A percentile compares a stretch with the other conserved stretches of the same genome.
Evolutionary conservation across 306 rosid species (phyloP).

Genomic region (Pterocarpus macrocarpus): DNA sequence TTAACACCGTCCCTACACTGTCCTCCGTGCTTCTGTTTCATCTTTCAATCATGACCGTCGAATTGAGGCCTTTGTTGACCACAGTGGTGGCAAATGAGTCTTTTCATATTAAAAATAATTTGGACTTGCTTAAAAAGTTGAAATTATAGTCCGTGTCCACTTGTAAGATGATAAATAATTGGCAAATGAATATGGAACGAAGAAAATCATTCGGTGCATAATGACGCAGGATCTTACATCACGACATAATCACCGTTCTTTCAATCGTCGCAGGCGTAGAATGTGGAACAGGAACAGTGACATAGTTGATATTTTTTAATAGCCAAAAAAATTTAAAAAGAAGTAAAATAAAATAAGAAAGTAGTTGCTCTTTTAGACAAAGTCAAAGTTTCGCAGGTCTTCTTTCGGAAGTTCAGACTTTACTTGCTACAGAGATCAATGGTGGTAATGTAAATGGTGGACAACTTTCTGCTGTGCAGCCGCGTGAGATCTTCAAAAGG

Average conservation of each 20-base stretch:
- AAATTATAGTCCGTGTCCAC: not conserved
- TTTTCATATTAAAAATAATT: not conserved
- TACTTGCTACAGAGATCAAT: not conserved
- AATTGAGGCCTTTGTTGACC: not conserved
- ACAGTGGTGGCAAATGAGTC: slow-evolving; percentile 21
- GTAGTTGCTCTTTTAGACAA: not conserved
- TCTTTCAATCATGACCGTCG: slow-evolving; percentile 31
- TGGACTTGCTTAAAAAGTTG: not conserved
- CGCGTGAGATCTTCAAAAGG: slow-evolving; percentile 15
- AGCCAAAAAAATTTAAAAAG: not conserved
- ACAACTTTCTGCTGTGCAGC: not conserved
- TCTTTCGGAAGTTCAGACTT: slow-evolving; percentile 24
- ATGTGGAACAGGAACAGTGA: not conserved
- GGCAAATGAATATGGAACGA: not conserved
- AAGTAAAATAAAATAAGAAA: not conserved
- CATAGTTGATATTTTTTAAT: not conserved
- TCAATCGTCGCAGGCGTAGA: slow-evolving; percentile 7
- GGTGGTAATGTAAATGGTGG: not conserved
- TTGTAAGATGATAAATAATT: not conserved
- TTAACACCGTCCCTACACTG: not conserved
- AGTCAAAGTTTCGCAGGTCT: slow-evolving; percentile 47
- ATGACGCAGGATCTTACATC: slow-evolving; percentile 48
- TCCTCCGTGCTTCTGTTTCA: not conserved
- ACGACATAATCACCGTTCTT: slow-evolving; percentile 13
- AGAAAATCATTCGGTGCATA: slow-evolving; percentile 17